Evolutionary conservation across 2,329 filamentous ascomycete species (phyloP).

Genomic region (Fusarium sp.): DNA sequence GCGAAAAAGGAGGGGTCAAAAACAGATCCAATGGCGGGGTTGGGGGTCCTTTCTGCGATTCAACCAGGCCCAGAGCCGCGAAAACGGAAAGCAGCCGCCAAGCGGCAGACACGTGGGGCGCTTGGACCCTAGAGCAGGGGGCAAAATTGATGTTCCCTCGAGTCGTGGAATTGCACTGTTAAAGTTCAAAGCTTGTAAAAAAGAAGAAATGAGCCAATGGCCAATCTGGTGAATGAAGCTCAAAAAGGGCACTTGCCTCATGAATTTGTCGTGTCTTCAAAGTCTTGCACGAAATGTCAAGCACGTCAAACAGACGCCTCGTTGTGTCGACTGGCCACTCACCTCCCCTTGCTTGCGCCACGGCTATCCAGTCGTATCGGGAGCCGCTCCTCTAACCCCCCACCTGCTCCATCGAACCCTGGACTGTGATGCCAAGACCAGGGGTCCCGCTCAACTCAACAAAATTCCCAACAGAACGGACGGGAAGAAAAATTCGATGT

Average conservation of each 20-base stretch:
- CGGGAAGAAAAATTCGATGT: constrained; percentile 35
- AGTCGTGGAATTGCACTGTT: neutral
- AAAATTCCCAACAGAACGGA: constrained; percentile 58
- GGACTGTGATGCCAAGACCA: constrained; percentile 40
- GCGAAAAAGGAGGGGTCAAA: constrained; percentile 12
- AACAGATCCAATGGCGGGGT: constrained; percentile 30
- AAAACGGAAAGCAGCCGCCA: constrained; percentile 28
- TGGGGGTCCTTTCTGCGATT: neutral
- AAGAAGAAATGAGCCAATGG: constrained; percentile 1
- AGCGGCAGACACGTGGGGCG: constrained; percentile 37
- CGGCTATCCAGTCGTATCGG: constrained; percentile 28
- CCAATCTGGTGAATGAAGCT: neutral
- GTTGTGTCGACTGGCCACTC: constrained; percentile 4
- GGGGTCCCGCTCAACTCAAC: constrained; percentile 52
- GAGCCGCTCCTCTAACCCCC: constrained; percentile 16
- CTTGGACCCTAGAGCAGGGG: constrained; percentile 35
- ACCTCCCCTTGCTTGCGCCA: constrained; percentile 16
- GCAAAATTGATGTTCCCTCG: constrained; percentile 1
- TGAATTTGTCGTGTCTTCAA: neutral
- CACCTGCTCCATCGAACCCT: constrained; percentile 38
- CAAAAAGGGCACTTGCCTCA: no score
- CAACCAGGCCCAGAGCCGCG: constrained; percentile 30
- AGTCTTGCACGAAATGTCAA: neutral
- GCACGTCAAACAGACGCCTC: constrained; percentile 22
- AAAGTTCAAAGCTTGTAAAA: neutral